A percentile compares a stretch with the other conserved stretches of the same genome.
phyloP scores from a whole-genome alignment of 2,329 filamentous ascomycete genomes.

The Ophiostoma pallidulum region DNA sequence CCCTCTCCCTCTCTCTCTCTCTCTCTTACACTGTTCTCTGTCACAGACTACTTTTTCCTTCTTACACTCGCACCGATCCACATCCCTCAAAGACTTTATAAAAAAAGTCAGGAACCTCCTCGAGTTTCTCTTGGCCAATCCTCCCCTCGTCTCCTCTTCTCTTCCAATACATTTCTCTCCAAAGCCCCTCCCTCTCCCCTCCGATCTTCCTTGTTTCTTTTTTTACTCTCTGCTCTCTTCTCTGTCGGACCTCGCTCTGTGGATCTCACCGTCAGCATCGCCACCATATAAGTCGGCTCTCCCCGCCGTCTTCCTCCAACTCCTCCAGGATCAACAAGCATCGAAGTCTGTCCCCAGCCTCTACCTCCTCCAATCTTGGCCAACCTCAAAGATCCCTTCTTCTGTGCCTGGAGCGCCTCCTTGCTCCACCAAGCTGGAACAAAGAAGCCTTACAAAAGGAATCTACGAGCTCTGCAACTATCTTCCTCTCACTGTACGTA shows the following conservation, averaged over 20 bases:
- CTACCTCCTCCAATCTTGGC: not conserved
- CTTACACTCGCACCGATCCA: not conserved
- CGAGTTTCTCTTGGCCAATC: not conserved
- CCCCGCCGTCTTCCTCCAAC: not conserved
- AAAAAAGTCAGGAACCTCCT: slow-evolving; percentile 5
- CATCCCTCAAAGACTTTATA: not conserved
- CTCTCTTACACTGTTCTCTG: not conserved
- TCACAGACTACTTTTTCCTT: not conserved
- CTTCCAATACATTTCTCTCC: not conserved
- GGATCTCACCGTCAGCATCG: not conserved
- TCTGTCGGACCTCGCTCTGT: not conserved
- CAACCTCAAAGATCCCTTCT: not conserved
- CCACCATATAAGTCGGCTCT: slow-evolving; percentile 4
- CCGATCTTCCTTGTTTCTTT: not conserved
- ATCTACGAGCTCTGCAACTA: not conserved
- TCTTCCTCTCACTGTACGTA: slow-evolving; percentile 1
- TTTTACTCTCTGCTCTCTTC: too few relatives aligned
- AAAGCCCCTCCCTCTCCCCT: not conserved
- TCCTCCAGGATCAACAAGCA: slow-evolving; percentile 8
- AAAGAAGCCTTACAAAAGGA: not conserved
- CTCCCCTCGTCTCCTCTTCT: not conserved
- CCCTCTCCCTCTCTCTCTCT: not conserved
- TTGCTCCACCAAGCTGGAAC: not conserved
- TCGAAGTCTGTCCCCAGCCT: not conserved
- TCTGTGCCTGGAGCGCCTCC: not conserved